phyloP scores from a whole-genome alignment of 1,284 basidiomycete species.

The Apiotrichum akiyoshidainum region DNA sequence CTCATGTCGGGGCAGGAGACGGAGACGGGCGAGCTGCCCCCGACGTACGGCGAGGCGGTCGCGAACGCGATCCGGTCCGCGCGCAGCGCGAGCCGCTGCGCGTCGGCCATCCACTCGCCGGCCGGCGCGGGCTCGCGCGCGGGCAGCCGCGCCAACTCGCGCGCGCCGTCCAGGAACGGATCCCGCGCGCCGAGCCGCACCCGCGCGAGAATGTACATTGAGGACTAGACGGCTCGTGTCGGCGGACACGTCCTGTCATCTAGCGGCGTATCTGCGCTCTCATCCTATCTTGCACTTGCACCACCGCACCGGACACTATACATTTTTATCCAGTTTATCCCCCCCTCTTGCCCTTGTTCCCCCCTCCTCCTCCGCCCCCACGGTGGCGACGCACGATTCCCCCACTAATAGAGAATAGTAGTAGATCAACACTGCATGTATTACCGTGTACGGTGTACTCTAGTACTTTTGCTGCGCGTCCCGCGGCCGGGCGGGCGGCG shows the following conservation, averaged over 20 bases:
- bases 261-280: too few relatives aligned
- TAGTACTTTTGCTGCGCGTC: too few relatives aligned
- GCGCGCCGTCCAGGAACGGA: neutral
- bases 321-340: neutral
- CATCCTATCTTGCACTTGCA: neutral
- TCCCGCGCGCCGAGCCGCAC: slow-evolving; percentile 7
- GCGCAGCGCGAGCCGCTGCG: slow-evolving; percentile 4
- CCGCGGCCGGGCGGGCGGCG: too few relatives aligned
- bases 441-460: neutral
- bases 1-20: slow-evolving; percentile 64
- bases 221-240: neutral
- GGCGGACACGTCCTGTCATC: too few relatives aligned
- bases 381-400: neutral
- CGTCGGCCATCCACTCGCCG: neutral
- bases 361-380: neutral
- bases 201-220: slow-evolving; percentile 5
- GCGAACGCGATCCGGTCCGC: slow-evolving; percentile 24
- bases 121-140: neutral
- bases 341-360: neutral
- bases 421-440: neutral
- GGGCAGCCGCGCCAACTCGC: slow-evolving; percentile 1
- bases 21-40: slow-evolving; percentile 63
- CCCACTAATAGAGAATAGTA: neutral
- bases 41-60: slow-evolving; percentile 57
- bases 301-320: too few relatives aligned